Base-by-base conservation (phyloP, 2,329 filamentous ascomycete species). In the Microdochium bolleyi region DNA sequence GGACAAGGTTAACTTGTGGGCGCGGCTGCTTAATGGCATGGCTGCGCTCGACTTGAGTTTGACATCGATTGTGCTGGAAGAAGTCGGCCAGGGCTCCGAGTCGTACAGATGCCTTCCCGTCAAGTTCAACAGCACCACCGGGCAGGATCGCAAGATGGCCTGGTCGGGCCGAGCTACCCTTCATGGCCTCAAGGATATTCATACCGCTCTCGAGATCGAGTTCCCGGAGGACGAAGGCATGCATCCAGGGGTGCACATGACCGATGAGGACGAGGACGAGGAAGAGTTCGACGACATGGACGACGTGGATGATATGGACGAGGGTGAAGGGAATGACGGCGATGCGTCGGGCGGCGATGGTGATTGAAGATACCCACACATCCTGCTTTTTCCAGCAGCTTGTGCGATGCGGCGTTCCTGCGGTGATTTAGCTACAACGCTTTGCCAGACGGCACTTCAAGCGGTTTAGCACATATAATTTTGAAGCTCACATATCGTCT, bases 1-100 rank as follows among this genome's bases (percentile, higher is more conserved):
- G 1, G 7, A 50, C 19, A 66, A 61, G 52, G 34, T 57, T 51
- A 72, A 66, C 51, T 58, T 69, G n/a, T 79, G 74, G 75, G 53
- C 55, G 1, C 56, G 57, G 3, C 65, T 78, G 19, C 65, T 78
- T 30, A 57, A 60, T 2, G 59, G 58, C 11, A 60, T 78, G 49
- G 60, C 63, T 0, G 56, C 65, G 1, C 63, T 64, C 1, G 58
- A 58, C 3, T 61, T 75, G 14, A 53, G 70, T 1, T 60, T 76
- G 0, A 58, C 58, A 0, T 62, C 64, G 41, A 59, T 76, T 46
- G 63, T 58, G 49, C 51, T 72, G 9, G 67, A 64, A 4, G 53
- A 60, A 9, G 53, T 68, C 9, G 56, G 50, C 3, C 67, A 1
- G 37, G 49, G 22, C 52, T 34, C 24, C 9, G 25, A 38, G 3